These are phyloP conservation scores for Penicillium robsamsonii DNA, from an alignment of 495 filamentous ascomycete species.

Conservation along the genomic window DNA sequence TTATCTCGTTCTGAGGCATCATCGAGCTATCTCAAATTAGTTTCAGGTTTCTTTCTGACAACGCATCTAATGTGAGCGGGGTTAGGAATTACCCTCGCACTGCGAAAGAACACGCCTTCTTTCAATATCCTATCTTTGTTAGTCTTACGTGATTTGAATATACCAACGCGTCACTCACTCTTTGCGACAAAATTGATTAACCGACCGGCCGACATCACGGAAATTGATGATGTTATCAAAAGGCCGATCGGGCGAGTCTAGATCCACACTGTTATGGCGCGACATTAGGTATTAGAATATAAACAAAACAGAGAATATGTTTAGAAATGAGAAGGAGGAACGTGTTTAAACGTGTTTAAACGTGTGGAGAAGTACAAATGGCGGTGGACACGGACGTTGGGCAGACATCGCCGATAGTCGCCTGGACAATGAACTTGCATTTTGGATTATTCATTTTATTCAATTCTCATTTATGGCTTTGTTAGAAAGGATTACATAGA, in stretches of 20 bases:
- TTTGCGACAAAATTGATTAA: constrained; percentile 58
- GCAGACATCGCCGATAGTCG: constrained; percentile 20
- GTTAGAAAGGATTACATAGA: background rate
- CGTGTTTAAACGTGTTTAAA: background rate
- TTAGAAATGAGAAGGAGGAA: background rate
- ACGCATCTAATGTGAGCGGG: constrained; percentile 1
- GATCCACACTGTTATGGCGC: constrained; percentile 39
- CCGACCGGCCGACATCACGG: constrained; percentile 74
- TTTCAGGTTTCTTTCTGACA: constrained; percentile 2
- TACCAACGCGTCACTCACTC: constrained; percentile 48
- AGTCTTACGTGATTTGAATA: too few relatives aligned
- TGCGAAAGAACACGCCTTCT: constrained; percentile 70
- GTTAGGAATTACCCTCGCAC: constrained; percentile 57
- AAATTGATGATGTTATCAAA: constrained; percentile 78
- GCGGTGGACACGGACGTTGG: constrained; percentile 30
- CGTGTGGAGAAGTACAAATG: constrained; percentile 24
- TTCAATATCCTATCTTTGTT: constrained; percentile 57
- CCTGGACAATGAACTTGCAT: constrained; percentile 12
- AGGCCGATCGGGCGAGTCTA: constrained; percentile 43
- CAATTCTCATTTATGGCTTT: background rate
- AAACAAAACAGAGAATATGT: background rate
- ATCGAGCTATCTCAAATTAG: constrained; percentile 45
- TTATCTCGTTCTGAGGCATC: constrained; percentile 67
- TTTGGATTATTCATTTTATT: background rate
- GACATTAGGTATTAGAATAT: constrained; percentile 18